Evolutionary conservation across 2,329 filamentous ascomycete genomes (phyloP), one percentile per base, ranked within the genome.

Genomic region (Penicillium sp.): DNA sequence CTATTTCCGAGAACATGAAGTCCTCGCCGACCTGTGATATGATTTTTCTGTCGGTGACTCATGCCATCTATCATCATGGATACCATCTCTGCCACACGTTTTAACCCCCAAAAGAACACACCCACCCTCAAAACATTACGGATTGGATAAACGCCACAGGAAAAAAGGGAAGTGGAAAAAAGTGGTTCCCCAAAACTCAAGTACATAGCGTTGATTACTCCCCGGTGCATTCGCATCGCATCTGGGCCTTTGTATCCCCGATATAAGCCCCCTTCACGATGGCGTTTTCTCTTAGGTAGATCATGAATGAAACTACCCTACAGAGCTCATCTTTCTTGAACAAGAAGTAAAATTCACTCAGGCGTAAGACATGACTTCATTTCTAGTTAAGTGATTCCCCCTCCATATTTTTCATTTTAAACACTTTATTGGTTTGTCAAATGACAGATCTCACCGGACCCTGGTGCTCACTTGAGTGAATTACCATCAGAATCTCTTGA

Each of bases 1-100:
- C 47, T 54, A 52, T 48, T 59, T 57, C 38, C 31, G 55, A 62
- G 38, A 48, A 54, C 53, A 53, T 58, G 56, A 61, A 47, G 52
- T 54, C 59, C 57, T 55, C 52, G 43, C 42, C 45, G 45, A 50
- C 49, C 33, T 51, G 50, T 52, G 52, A 49, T 52, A 44, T 50
- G 42, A 44, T 23, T 47, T 53, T 39, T 45, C 31, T 47, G 47
- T 13, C 38, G 18, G 28, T 12, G 49, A 45, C 47, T 47, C 43
- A 52, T 56, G 45, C 43, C 46, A 55, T 55, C 44, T 51, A 46
- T 49, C 45, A 41, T 47, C 54, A 53, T 52, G 51, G 59, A 61
- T 55, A 60, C 56, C 49, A 55, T 55, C 47, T 42, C 21, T 48
- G 43, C 51, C 47, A 42, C 21, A 55, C 45, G 48, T 44, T 42